Conservation (phyloP, 768 basidiomycete genomes). For the Naganishia vaughanmartiniae region DNA sequence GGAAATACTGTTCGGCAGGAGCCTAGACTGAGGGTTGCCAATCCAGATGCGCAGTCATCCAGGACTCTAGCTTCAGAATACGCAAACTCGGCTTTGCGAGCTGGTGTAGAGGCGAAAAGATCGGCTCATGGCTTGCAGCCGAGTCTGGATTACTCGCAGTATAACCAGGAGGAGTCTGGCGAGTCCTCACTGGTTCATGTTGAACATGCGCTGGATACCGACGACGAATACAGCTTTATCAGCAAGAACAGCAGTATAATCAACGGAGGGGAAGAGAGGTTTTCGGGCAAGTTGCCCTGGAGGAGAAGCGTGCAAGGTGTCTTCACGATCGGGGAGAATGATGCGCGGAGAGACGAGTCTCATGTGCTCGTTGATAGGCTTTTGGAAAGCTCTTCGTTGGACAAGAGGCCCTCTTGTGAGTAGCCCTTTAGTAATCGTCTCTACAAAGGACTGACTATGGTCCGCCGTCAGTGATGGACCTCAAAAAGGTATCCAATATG, state of each 20-base stretch:
- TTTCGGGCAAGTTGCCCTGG: slow-evolving; percentile 34
- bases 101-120: background rate
- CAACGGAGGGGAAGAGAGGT: slow-evolving; percentile 18
- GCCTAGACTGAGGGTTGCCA: background rate
- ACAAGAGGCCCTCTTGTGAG: slow-evolving; percentile 14
- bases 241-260: background rate
- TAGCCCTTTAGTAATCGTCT: background rate
- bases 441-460: background rate
- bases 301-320: slow-evolving; percentile 18
- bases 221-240: slow-evolving; percentile 15
- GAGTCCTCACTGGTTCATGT: slow-evolving; percentile 16
- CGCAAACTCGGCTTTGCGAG: background rate
- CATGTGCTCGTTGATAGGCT: background rate
- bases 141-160: background rate
- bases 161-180: background rate
- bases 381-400: background rate
- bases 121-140: background rate
- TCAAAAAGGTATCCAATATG: slow-evolving; percentile 27
- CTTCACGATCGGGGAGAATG: background rate
- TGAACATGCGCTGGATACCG: slow-evolving; percentile 1
- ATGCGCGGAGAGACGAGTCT: background rate
- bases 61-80: background rate
- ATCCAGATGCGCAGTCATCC: background rate
- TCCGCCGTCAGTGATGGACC: slow-evolving; percentile 29
- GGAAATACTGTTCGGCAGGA: background rate